These are phyloP conservation scores for Crithidia thermophila DNA, from an alignment of 208 protist genomes.

Conservation along the genomic window DNA sequence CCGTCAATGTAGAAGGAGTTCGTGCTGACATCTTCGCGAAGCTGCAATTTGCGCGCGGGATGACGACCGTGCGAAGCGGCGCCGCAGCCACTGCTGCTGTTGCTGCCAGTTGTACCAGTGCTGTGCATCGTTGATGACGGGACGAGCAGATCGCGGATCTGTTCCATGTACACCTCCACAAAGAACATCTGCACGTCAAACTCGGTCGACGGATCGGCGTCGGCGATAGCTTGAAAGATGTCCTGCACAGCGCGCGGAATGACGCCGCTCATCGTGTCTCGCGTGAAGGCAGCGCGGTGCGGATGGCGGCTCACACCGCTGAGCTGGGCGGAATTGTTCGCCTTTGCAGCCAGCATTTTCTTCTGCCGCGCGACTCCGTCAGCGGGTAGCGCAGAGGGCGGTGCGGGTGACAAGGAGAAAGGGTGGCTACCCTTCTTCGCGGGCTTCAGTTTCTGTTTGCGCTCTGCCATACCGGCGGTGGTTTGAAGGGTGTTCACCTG, in stretches of 20 bases:
- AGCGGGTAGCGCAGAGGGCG: neutral
- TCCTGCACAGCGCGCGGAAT: constrained; percentile 93
- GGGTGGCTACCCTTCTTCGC: neutral
- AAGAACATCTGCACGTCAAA: constrained; percentile 96
- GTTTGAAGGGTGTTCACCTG: constrained; percentile 27
- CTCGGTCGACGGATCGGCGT: constrained; percentile 65
- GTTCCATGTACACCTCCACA: constrained; percentile 98
- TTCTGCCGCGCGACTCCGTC: too few relatives aligned
- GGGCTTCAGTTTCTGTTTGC: neutral
- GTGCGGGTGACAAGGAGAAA: neutral
- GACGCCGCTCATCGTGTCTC: constrained; percentile 67
- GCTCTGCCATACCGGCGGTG: neutral
- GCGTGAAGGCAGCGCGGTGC: constrained; percentile 7
- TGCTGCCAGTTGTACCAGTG: too few relatives aligned
- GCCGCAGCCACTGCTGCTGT: neutral
- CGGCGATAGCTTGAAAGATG: constrained; percentile 88
- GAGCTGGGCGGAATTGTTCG: neutral
- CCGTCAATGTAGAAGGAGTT: constrained; percentile 91
- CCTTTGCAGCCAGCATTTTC: too few relatives aligned
- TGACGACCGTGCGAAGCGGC: neutral
- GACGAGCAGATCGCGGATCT: constrained; percentile 94
- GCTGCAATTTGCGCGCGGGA: constrained; percentile 33
- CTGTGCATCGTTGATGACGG: constrained; percentile 24
- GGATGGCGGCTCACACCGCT: neutral
- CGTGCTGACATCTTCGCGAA: constrained; percentile 73